A percentile compares a stretch with the other conserved stretches of the same genome.
Evolutionary conservation across 345 rosid genomes (phyloP).

Genomic region (Carallia brachiata): DNA sequence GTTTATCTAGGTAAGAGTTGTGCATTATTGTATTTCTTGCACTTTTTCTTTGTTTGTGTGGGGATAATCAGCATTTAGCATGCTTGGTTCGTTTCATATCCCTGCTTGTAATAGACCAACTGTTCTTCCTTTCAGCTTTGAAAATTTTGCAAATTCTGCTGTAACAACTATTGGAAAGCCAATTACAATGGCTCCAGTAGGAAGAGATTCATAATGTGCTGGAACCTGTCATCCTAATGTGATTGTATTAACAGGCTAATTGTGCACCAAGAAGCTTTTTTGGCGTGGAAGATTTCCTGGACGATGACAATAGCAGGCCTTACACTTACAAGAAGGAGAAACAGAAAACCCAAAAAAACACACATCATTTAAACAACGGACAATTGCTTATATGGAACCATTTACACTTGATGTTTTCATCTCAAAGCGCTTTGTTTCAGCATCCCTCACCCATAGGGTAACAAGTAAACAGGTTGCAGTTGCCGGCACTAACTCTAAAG

Average conservation of each 20-base stretch:
- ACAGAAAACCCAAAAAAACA: constrained; percentile 74
- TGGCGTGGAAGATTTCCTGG: constrained; percentile 93
- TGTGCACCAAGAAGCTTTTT: constrained; percentile 85
- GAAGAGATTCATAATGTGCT: neutral
- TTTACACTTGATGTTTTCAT: constrained; percentile 86
- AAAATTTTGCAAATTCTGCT: neutral
- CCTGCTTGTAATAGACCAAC: too few relatives aligned
- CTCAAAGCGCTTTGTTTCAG: constrained; percentile 87
- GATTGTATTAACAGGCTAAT: constrained; percentile 34
- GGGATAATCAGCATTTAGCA: too few relatives aligned
- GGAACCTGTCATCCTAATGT: neutral
- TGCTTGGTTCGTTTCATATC: too few relatives aligned
- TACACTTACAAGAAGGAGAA: constrained; percentile 85
- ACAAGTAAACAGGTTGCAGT: constrained; percentile 93
- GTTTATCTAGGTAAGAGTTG: too few relatives aligned
- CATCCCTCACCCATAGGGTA: constrained; percentile 87
- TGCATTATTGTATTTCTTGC: too few relatives aligned
- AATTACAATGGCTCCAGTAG: neutral
- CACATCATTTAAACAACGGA: constrained; percentile 78
- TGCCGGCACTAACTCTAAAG: constrained; percentile 95
- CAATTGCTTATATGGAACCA: constrained; percentile 81
- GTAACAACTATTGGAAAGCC: neutral
- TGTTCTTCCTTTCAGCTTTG: neutral
- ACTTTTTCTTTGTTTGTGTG: too few relatives aligned
- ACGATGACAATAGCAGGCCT: constrained; percentile 83